Evolutionary conservation across 164 flowering plant genomes (phyloP).

Genomic region (Nelumbo lutea): DNA sequence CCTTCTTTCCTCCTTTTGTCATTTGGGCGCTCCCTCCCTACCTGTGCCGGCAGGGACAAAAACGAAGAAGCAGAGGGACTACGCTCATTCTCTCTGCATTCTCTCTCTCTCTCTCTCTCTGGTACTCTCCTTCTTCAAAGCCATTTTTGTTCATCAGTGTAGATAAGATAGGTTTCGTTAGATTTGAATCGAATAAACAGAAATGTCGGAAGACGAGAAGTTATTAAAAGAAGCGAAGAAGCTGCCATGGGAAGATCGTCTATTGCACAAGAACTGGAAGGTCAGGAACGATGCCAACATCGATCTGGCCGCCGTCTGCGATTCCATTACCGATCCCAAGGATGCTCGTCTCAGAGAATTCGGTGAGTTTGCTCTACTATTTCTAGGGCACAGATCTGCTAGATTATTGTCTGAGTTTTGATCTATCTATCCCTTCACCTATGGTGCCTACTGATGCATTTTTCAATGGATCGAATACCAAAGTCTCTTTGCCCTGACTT

Average conservation of each 20-base stretch:
- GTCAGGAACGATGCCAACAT: conserved; percentile 90
- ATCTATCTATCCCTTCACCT: conserved; percentile 3
- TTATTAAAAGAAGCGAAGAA: conserved; percentile 94
- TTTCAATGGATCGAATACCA: background rate
- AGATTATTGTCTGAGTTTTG: background rate
- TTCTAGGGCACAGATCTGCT: conserved; percentile 30
- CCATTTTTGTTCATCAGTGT: background rate
- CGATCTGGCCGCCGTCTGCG: conserved; percentile 77
- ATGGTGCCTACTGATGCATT: background rate
- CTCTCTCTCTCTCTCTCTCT: too few relatives aligned
- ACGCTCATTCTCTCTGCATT: background rate
- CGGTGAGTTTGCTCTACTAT: conserved; percentile 36
- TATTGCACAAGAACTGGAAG: conserved; percentile 95
- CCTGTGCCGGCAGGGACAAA: conserved; percentile 21
- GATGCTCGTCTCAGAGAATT: conserved; percentile 87
- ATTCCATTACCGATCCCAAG: conserved; percentile 88
- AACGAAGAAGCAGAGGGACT: background rate
- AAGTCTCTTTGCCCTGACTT: background rate
- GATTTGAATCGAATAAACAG: background rate
- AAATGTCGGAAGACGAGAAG: conserved; percentile 90
- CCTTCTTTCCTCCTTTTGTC: conserved; percentile 14
- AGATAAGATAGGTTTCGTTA: background rate
- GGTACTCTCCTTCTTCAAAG: background rate
- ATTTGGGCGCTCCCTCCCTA: conserved; percentile 14
- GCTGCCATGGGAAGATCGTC: conserved; percentile 95